A percentile compares a stretch with the other conserved stretches of the same genome.
Evolutionary conservation across 2,329 filamentous ascomycete genomes (phyloP).

Genomic region (Emericellopsis cladophorae): DNA sequence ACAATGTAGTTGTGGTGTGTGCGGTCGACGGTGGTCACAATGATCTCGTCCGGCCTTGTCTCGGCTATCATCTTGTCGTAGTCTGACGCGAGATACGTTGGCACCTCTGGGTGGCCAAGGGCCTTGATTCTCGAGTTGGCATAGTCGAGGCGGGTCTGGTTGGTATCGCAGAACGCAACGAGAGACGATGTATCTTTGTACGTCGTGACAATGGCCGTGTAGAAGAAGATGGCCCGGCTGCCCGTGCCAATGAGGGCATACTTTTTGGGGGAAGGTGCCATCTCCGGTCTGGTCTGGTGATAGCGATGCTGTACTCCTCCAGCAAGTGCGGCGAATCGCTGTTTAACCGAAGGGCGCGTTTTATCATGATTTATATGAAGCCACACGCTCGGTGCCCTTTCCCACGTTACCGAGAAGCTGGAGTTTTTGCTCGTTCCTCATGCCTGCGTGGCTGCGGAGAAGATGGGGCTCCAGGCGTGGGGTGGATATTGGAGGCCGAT

Average conservation of each 20-base stretch:
- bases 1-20: constrained; percentile 49
- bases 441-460: no score
- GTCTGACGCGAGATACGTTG: constrained; percentile 38
- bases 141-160: constrained; percentile 45
- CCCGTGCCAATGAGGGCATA: constrained; percentile 48
- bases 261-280: constrained; percentile 15
- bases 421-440: no score
- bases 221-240: constrained; percentile 47
- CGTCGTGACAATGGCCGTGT: constrained; percentile 40
- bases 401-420: no score
- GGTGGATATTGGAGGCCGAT: no score
- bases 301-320: no score
- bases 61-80: constrained; percentile 47
- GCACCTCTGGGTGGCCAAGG: constrained; percentile 33
- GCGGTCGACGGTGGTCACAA: constrained; percentile 50
- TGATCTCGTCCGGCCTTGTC: constrained; percentile 45
- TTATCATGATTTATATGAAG: no score
- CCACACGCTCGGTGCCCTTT: no score
- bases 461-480: no score
- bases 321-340: no score
- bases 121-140: constrained; percentile 34
- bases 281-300: no score
- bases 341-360: no score
- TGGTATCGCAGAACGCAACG: constrained; percentile 46
- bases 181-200: constrained; percentile 36